Evolutionary conservation across 2,329 filamentous ascomycete species (phyloP).

Genomic region (Pyrenophora seminiperda): DNA sequence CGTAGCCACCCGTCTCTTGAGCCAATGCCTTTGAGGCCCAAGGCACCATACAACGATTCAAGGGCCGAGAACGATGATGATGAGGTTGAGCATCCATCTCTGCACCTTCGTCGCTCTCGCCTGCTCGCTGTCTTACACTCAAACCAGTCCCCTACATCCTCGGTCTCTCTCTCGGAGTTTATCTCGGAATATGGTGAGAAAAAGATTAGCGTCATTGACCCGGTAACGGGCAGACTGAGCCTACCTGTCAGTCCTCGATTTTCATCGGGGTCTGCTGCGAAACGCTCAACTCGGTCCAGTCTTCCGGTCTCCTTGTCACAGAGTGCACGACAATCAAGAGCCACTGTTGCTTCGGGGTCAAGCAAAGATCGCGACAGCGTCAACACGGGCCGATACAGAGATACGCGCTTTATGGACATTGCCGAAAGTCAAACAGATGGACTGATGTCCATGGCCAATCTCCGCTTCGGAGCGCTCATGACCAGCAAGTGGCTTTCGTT

Average conservation of each 20-base stretch:
- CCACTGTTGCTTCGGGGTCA: slow-evolving; percentile 37
- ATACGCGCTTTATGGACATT: slow-evolving; percentile 61
- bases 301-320: slow-evolving; percentile 38
- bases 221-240: slow-evolving; percentile 46
- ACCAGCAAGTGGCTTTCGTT: slow-evolving; percentile 89
- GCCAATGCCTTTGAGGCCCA: slow-evolving; percentile 36
- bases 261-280: slow-evolving; percentile 36
- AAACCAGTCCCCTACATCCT: slow-evolving; percentile 56
- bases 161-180: slow-evolving; percentile 60
- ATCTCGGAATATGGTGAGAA: slow-evolving; percentile 57
- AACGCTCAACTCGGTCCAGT: slow-evolving; percentile 44
- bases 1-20: slow-evolving; percentile 37
- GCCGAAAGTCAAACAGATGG: slow-evolving; percentile 48
- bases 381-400: slow-evolving; percentile 52
- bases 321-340: slow-evolving; percentile 42
- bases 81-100: slow-evolving; percentile 42
- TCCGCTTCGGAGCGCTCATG: slow-evolving; percentile 79
- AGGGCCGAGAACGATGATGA: slow-evolving; percentile 40
- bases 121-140: slow-evolving; percentile 58
- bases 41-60: slow-evolving; percentile 24
- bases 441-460: slow-evolving; percentile 67
- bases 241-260: slow-evolving; percentile 41
- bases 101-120: slow-evolving; percentile 55
- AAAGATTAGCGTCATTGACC: slow-evolving; percentile 45
- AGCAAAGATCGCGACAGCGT: slow-evolving; percentile 44